Evolutionary conservation across 257 asterid species (phyloP).

Genomic region (Solanum paucissectum): DNA sequence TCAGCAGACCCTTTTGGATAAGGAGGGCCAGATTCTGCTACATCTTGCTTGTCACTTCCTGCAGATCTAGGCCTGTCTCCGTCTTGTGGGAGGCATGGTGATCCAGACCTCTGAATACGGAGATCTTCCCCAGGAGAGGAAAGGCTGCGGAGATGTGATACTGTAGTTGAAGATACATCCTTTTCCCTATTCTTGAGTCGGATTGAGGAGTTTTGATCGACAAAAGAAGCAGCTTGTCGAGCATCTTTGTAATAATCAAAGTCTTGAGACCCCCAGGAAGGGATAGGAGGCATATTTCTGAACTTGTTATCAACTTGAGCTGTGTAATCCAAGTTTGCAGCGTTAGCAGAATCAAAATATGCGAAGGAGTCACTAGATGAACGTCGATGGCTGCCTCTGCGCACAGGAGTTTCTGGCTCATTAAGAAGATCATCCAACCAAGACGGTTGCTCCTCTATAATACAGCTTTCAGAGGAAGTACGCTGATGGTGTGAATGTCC

Average conservation of each 20-base stretch:
- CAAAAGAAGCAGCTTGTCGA: constrained; percentile 32
- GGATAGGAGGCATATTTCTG: constrained; percentile 27
- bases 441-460: constrained; percentile 42
- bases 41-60: constrained; percentile 40
- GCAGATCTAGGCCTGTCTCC: constrained; percentile 39
- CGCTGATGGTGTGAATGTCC: constrained; percentile 31
- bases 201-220: constrained; percentile 30
- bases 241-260: constrained; percentile 41
- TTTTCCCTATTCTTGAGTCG: constrained; percentile 47
- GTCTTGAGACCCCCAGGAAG: constrained; percentile 74
- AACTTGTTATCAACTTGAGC: constrained; percentile 49
- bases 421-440: constrained; percentile 51
- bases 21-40: constrained; percentile 38
- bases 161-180: constrained; percentile 39
- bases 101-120: constrained; percentile 29
- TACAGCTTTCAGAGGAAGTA: constrained; percentile 37
- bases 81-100: constrained; percentile 35
- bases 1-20: constrained; percentile 43
- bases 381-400: constrained; percentile 36
- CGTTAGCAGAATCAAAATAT: constrained; percentile 5
- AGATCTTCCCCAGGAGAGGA: constrained; percentile 39
- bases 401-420: constrained; percentile 45
- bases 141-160: constrained; percentile 35
- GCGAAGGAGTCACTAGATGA: constrained; percentile 47
- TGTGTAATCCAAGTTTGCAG: background rate